Conservation (phyloP, 768 basidiomycete species). For the Lanmaoa pseudosensibilis region DNA sequence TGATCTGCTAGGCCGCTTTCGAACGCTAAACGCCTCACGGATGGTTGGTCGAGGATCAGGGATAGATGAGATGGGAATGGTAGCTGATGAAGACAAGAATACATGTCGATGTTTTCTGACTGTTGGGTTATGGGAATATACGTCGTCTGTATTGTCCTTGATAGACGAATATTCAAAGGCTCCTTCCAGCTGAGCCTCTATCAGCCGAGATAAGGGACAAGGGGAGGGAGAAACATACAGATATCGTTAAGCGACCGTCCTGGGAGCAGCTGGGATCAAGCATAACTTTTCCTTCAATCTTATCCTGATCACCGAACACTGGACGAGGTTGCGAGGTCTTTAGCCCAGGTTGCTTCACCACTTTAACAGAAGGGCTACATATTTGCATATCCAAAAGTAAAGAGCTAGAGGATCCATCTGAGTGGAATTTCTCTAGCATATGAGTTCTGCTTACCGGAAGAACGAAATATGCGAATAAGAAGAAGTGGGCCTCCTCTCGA, state of each 20-base stretch:
- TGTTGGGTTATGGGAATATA: constrained; percentile 20
- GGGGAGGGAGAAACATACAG: constrained; percentile 38
- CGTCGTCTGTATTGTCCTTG: constrained; percentile 18
- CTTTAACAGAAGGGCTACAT: constrained; percentile 59
- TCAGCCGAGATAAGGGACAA: constrained; percentile 2
- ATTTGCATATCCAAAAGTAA: constrained; percentile 60
- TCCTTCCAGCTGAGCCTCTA: constrained; percentile 55
- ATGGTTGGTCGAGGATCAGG: constrained; percentile 26
- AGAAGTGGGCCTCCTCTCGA: constrained; percentile 14
- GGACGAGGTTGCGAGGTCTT: constrained; percentile 35
- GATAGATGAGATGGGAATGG: constrained; percentile 39
- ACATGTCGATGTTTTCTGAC: constrained; percentile 40
- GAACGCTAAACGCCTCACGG: constrained; percentile 39
- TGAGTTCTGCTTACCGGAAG: constrained; percentile 42
- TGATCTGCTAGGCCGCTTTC: constrained; percentile 47
- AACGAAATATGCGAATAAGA: constrained; percentile 47
- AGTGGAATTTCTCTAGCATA: not conserved
- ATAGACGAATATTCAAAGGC: constrained; percentile 47
- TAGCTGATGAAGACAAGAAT: constrained; percentile 50
- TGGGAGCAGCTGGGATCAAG: constrained; percentile 53
- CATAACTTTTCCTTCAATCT: constrained; percentile 57
- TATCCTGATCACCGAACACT: constrained; percentile 62
- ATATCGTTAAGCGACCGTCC: constrained; percentile 57
- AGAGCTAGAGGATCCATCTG: constrained; percentile 37
- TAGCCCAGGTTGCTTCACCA: constrained; percentile 34